phyloP scores from a whole-genome alignment of 192 early-diverging fungal genomes.

The Coemansia sp. region DNA sequence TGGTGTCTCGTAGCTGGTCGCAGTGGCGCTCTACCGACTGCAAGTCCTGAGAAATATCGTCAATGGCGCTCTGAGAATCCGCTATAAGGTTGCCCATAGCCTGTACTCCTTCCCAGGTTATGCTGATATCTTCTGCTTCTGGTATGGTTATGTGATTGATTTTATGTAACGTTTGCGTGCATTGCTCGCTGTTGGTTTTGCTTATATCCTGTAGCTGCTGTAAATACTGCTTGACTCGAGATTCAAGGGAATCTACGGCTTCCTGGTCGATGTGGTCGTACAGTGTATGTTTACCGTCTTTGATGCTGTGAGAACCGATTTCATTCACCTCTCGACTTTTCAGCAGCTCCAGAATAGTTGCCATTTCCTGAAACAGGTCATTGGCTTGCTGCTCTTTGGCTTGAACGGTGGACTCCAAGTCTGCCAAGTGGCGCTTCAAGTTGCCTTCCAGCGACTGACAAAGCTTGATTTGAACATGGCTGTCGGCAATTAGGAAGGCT shows the following conservation, averaged over 20 bases:
- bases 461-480: slow-evolving; percentile 27
- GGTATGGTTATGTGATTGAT: slow-evolving; percentile 20
- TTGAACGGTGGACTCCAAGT: slow-evolving; percentile 21
- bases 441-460: slow-evolving; percentile 21
- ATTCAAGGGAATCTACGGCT: slow-evolving; percentile 27
- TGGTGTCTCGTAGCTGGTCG: slow-evolving; percentile 47
- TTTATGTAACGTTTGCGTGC: slow-evolving; percentile 11
- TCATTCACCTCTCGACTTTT: slow-evolving; percentile 46
- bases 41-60: slow-evolving; percentile 42
- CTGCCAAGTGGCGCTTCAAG: slow-evolving; percentile 21
- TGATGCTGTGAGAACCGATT: slow-evolving; percentile 31
- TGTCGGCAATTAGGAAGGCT: slow-evolving; percentile 42
- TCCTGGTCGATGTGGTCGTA: slow-evolving; percentile 55
- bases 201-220: slow-evolving; percentile 19
- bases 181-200: slow-evolving; percentile 12
- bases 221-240: slow-evolving; percentile 19
- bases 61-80: slow-evolving; percentile 24
- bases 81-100: slow-evolving; percentile 31
- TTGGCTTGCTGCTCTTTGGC: slow-evolving; percentile 27
- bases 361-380: slow-evolving; percentile 40
- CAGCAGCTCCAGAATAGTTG: slow-evolving; percentile 43
- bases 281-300: slow-evolving; percentile 34
- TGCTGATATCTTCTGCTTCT: slow-evolving; percentile 42
- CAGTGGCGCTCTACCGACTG: slow-evolving; percentile 47
- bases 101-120: slow-evolving; percentile 44